These are phyloP conservation scores for Buddleja alternifolia DNA, from an alignment of 257 asterid genomes.

Conservation along the genomic window DNA sequence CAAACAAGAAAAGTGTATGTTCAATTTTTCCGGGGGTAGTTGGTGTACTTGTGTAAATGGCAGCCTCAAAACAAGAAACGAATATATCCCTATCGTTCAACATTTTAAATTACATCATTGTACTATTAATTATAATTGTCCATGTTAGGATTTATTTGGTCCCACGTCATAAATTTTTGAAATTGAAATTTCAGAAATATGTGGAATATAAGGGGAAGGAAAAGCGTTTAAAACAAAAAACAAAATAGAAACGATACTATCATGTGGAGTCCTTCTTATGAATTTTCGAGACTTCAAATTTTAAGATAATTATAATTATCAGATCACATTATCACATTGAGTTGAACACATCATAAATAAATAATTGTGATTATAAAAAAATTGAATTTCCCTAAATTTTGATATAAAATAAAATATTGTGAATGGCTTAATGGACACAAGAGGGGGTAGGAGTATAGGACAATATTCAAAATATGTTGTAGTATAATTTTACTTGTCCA, in stretches of 20 bases:
- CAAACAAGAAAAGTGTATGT: neutral
- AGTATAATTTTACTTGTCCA: no score
- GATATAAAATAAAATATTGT: no score
- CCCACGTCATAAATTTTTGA: neutral
- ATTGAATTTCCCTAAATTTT: no score
- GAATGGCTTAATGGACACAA: no score
- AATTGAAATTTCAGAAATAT: neutral
- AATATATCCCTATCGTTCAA: neutral
- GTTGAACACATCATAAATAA: no score
- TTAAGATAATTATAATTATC: no score
- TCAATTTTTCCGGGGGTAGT: neutral
- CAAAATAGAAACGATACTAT: neutral
- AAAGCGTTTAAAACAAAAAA: neutral
- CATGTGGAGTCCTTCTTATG: neutral
- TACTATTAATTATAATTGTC: neutral
- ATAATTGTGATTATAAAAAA: no score
- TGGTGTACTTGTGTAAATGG: neutral
- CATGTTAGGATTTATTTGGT: neutral
- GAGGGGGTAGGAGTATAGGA: no score
- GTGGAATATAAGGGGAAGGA: no score
- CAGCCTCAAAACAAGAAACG: neutral
- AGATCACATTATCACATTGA: no score
- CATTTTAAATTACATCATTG: neutral
- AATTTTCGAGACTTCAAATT: no score
- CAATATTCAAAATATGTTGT: no score